phyloP scores from a whole-genome alignment of 139 green algal genomes.

The Volvox reticuliferus region DNA sequence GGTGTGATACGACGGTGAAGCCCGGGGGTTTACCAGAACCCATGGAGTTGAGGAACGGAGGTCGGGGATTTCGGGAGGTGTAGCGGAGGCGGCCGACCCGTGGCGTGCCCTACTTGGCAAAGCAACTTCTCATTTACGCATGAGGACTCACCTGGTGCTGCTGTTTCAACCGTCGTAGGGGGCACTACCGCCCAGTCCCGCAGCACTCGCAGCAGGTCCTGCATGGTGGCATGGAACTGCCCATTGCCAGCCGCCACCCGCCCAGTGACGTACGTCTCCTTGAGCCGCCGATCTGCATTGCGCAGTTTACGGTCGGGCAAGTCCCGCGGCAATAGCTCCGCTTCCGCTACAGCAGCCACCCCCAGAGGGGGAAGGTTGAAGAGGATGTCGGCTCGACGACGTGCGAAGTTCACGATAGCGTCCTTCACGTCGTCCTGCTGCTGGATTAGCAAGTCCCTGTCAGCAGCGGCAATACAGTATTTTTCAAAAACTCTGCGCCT shows the following conservation, averaged over 20 bases:
- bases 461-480: not conserved
- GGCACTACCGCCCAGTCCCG: conserved; percentile 33
- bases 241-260: not conserved
- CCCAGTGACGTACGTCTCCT: not conserved
- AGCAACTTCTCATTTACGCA: not conserved
- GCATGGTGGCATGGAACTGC: conserved; percentile 13
- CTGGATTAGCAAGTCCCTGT: not conserved
- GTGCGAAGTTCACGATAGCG: conserved; percentile 2
- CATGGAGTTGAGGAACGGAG: too few relatives aligned
- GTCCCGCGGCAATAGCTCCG: not conserved
- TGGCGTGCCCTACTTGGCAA: not conserved
- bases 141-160: not conserved
- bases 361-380: conserved; percentile 13
- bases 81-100: too few relatives aligned
- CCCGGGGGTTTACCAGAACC: too few relatives aligned
- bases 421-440: conserved; percentile 27
- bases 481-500: too few relatives aligned
- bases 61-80: too few relatives aligned
- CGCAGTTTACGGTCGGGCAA: conserved; percentile 30
- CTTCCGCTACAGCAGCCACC: not conserved
- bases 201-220: conserved; percentile 47
- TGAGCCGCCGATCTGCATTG: conserved; percentile 20
- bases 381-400: conserved; percentile 30
- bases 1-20: too few relatives aligned
- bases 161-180: not conserved